These are phyloP conservation scores for Amanita molliuscula DNA, from an alignment of 768 basidiomycete species.

Conservation along the genomic window DNA sequence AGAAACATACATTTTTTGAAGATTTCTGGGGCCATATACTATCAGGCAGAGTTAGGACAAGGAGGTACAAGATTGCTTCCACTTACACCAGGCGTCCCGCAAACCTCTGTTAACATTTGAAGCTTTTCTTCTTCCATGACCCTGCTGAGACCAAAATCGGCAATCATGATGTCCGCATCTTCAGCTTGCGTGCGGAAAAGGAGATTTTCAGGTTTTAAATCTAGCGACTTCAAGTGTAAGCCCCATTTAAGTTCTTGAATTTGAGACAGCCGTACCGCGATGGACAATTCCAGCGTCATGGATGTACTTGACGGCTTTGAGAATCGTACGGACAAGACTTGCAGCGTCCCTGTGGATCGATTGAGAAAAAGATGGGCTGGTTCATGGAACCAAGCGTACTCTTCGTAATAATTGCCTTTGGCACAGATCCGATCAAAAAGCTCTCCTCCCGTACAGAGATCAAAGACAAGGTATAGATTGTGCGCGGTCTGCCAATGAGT, in stretches of 20 bases:
- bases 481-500: constrained; percentile 60
- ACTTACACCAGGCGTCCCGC: constrained; percentile 82
- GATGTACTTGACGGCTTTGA: constrained; percentile 83
- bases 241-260: not conserved
- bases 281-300: constrained; percentile 92
- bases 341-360: constrained; percentile 72
- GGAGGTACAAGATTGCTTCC: not conserved
- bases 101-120: constrained; percentile 85
- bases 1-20: constrained; percentile 69
- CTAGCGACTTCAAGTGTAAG: constrained; percentile 22
- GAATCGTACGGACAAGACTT: constrained; percentile 75
- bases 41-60: constrained; percentile 7
- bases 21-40: constrained; percentile 96
- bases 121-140: constrained; percentile 89
- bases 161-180: constrained; percentile 92
- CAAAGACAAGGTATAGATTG: constrained; percentile 91
- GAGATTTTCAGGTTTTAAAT: constrained; percentile 96
- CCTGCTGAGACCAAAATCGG: constrained; percentile 90
- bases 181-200: constrained; percentile 85
- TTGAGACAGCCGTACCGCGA: constrained; percentile 39
- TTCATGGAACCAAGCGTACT: constrained; percentile 32
- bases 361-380: not conserved
- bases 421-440: constrained; percentile 99
- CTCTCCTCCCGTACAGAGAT: constrained; percentile 95
- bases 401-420: constrained; percentile 93